phyloP scores from a whole-genome alignment of 1,284 basidiomycete species.

The Cutaneotrichosporon cavernicola region DNA sequence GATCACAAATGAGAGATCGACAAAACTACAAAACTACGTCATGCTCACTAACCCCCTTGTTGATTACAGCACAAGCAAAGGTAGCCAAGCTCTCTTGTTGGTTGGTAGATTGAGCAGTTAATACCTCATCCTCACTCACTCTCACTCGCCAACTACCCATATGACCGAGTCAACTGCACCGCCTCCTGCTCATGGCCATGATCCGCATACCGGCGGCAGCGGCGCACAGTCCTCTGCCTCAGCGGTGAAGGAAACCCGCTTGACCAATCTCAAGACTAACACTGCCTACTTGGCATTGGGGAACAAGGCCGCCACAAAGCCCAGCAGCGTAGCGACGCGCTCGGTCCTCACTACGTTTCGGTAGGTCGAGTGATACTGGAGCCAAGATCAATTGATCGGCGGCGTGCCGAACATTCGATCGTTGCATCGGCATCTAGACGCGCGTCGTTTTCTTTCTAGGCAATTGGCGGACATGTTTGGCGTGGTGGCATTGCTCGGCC shows the following conservation, averaged over 20 bases:
- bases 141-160: background rate
- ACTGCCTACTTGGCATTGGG: constrained; percentile 49
- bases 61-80: background rate
- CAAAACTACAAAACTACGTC: background rate
- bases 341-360: constrained; percentile 47
- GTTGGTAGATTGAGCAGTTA: background rate
- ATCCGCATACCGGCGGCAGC: constrained; percentile 1
- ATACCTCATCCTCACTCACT: background rate
- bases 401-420: background rate
- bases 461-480: background rate
- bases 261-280: constrained; percentile 43
- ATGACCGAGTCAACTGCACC: constrained; percentile 4
- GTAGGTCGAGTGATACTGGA: constrained; percentile 22
- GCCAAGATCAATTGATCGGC: background rate
- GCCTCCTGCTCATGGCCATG: background rate
- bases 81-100: background rate
- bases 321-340: constrained; percentile 45
- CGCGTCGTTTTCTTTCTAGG: background rate
- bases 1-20: background rate
- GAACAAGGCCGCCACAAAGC: constrained; percentile 36
- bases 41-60: background rate
- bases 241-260: constrained; percentile 1
- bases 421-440: background rate
- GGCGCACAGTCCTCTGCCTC: background rate
- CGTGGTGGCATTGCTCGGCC: background rate